Base-by-base conservation (phyloP, 2,329 filamentous ascomycete species). In the Neoscytalidium dimidiatum region DNA sequence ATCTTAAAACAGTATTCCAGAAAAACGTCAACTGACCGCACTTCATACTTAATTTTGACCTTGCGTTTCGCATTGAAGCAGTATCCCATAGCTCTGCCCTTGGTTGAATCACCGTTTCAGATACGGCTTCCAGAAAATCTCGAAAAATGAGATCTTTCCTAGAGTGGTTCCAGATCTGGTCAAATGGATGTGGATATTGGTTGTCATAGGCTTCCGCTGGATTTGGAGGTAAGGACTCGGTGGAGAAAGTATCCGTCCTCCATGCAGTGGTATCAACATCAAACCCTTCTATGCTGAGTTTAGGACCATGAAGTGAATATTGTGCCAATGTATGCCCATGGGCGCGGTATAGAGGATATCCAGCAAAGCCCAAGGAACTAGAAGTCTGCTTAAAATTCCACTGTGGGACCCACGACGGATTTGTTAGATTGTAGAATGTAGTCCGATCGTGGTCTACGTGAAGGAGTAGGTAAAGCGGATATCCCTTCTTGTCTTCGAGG, bases 361-460 rank as follows among this genome's bases (percentile, higher is more conserved):
- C n/a, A n/a, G n/a, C n/a, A n/a, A n/a, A n/a, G n/a, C n/a, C n/a
- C n/a, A n/a, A n/a, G n/a, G n/a, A n/a, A n/a, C n/a, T n/a, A n/a
- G n/a, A n/a, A n/a, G n/a, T n/a, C n/a, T n/a, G n/a, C n/a, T n/a
- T n/a, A 9, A 3, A 21, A 23, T 57, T 28, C 53, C 33, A 58
- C 13, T n/a, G 53, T 1, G 23, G 23, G n/a, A 29, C 35, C 53
- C 53, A 58, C 3, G 53, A 58, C 1, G 53, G 14, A 14, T 1
- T 4, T 11, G 3, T 1, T 21, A 2, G 3, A 1, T 41, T 17
- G 13, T 29, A 2, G 9, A 43, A 8, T 31, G 35, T 11, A n/a
- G 19, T 8, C 0, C 13, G 14, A 1, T 28, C 9, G 19, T 58
- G 53, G 1, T 0, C 0, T 3, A 29, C 7, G 1, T 7, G 6